These are phyloP conservation scores for Violaceomyces palustris DNA, from an alignment of 1,284 basidiomycete genomes.

Conservation along the genomic window DNA sequence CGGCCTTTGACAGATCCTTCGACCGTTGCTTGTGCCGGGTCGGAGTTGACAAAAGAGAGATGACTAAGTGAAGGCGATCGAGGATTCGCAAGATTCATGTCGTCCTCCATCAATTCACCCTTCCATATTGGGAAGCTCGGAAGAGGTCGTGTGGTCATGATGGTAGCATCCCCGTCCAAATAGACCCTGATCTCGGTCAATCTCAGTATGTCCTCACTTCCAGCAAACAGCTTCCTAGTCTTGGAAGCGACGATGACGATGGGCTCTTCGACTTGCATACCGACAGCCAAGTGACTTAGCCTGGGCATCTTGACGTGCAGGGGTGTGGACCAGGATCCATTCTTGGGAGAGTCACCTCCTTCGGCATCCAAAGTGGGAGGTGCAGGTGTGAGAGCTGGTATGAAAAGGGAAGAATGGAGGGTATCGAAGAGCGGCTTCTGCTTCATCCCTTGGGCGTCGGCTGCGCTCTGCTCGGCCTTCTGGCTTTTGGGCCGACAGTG, in stretches of 20 bases:
- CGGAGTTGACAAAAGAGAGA: no score
- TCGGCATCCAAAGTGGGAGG: slow-evolving; percentile 18
- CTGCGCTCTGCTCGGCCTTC: neutral
- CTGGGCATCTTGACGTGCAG: slow-evolving; percentile 2
- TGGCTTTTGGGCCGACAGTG: slow-evolving; percentile 8
- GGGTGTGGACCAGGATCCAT: neutral
- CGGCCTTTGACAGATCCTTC: no score
- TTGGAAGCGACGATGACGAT: slow-evolving; percentile 15
- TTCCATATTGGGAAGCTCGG: neutral
- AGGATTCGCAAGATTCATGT: no score
- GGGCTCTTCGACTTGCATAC: slow-evolving; percentile 16
- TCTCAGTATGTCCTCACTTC: slow-evolving; percentile 4
- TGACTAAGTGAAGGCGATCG: no score
- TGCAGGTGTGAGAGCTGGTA: slow-evolving; percentile 14
- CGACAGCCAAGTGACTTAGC: slow-evolving; percentile 15
- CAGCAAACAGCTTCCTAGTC: slow-evolving; percentile 1
- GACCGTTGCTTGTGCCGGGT: no score
- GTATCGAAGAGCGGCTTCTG: slow-evolving; percentile 2
- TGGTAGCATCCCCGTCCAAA: slow-evolving; percentile 8
- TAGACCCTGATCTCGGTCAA: slow-evolving; percentile 19
- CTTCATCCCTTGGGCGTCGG: slow-evolving; percentile 1
- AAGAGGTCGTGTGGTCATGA: slow-evolving; percentile 24
- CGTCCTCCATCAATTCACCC: no score
- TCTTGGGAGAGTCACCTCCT: neutral
- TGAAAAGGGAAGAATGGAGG: slow-evolving; percentile 16